These are phyloP conservation scores for Aspergillus egyptiacus DNA, from an alignment of 495 filamentous ascomycete genomes.

Conservation along the genomic window DNA sequence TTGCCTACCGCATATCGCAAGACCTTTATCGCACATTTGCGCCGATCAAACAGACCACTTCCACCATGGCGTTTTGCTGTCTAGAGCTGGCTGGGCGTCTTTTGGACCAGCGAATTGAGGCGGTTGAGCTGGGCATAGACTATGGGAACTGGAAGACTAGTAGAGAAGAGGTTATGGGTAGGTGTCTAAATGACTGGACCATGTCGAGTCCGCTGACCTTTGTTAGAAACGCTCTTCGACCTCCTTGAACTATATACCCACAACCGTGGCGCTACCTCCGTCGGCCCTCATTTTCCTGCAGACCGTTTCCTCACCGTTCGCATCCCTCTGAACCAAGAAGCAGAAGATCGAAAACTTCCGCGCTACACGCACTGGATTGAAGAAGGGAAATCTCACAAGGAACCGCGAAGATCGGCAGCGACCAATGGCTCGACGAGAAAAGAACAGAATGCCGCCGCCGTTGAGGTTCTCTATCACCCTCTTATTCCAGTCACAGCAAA, in stretches of 20 bases:
- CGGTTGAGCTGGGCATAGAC: slow-evolving; percentile 38
- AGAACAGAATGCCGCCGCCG: slow-evolving; percentile 3
- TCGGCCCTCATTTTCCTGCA: slow-evolving; percentile 64
- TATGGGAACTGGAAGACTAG: slow-evolving; percentile 55
- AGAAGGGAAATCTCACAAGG: slow-evolving; percentile 1
- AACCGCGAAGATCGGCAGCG: neutral
- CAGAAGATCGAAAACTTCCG: slow-evolving; percentile 47
- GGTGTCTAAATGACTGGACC: slow-evolving; percentile 1
- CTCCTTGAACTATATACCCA: slow-evolving; percentile 84
- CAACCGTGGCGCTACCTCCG: slow-evolving; percentile 61
- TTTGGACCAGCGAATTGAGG: slow-evolving; percentile 42
- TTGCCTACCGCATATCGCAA: slow-evolving; percentile 73
- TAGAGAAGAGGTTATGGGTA: slow-evolving; percentile 65
- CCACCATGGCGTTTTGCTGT: slow-evolving; percentile 73
- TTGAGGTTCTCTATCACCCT: slow-evolving; percentile 5
- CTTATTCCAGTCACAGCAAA: slow-evolving; percentile 37
- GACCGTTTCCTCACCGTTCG: slow-evolving; percentile 76
- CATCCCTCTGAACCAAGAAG: slow-evolving; percentile 76
- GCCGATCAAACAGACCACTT: slow-evolving; percentile 78
- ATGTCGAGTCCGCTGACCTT: neutral
- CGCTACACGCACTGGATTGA: slow-evolving; percentile 45
- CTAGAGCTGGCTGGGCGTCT: slow-evolving; percentile 73
- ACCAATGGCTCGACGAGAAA: slow-evolving; percentile 2
- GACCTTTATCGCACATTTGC: slow-evolving; percentile 91
- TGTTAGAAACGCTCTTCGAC: slow-evolving; percentile 72